Conservation (phyloP, 1,284 basidiomycete genomes). For the Taiwanofungus camphoratus region DNA sequence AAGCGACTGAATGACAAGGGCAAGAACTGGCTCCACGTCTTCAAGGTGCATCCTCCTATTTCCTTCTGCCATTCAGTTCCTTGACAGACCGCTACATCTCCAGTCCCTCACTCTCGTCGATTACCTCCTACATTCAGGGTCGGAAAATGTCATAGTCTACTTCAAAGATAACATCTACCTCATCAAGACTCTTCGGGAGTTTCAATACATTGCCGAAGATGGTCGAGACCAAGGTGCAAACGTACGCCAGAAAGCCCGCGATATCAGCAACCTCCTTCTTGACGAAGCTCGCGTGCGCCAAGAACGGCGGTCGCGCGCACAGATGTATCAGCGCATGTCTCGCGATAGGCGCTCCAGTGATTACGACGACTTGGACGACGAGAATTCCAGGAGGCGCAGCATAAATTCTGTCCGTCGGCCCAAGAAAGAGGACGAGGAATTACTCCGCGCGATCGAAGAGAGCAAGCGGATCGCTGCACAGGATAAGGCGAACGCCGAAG, state of each 20-base stretch:
- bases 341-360: constrained; percentile 39
- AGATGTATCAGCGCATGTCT: constrained; percentile 87
- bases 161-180: constrained; percentile 96
- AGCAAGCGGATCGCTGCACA: constrained; percentile 68
- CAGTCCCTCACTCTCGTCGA: constrained; percentile 91
- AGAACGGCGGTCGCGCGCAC: constrained; percentile 74
- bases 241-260: constrained; percentile 96
- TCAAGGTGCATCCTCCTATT: constrained; percentile 62
- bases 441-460: constrained; percentile 74
- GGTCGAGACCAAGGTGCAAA: constrained; percentile 95
- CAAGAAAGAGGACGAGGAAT: constrained; percentile 43
- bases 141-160: constrained; percentile 95
- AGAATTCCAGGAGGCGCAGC: constrained; percentile 21
- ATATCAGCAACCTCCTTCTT: constrained; percentile 88
- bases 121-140: constrained; percentile 92
- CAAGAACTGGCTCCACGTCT: constrained; percentile 99
- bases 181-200: constrained; percentile 98
- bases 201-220: constrained; percentile 92
- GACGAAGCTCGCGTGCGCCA: constrained; percentile 80
- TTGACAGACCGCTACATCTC: not conserved
- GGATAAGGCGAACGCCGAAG: constrained; percentile 64
- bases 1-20: constrained; percentile 98
- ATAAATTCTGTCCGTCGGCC: not conserved
- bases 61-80: constrained; percentile 2
- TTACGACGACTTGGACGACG: constrained; percentile 35